Percentiles rank a stretch among this genome's conserved stretches.
phyloP scores from a whole-genome alignment of 2,329 filamentous ascomycete genomes.

The Pseudocercospora fuligena region DNA sequence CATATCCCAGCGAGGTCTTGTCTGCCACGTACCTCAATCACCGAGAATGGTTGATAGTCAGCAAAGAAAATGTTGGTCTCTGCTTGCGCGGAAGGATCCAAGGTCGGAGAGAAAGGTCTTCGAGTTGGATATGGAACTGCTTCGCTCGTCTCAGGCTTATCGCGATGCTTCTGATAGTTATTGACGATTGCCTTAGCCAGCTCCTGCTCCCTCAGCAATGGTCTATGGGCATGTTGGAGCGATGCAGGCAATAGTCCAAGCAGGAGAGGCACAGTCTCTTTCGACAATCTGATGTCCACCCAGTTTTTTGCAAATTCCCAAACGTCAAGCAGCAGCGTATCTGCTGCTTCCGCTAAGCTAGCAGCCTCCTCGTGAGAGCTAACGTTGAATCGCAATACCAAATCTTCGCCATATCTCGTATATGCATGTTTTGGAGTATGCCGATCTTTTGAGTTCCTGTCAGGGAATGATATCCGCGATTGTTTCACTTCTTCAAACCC shows the following conservation, averaged over 20 bases:
- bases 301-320: conserved; percentile 84
- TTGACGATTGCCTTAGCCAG: conserved; percentile 76
- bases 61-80: conserved; percentile 78
- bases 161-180: conserved; percentile 59
- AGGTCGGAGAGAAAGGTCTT: conserved; percentile 34
- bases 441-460: conserved; percentile 4
- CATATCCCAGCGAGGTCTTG: neutral
- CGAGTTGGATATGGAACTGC: conserved; percentile 18
- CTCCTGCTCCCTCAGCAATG: conserved; percentile 73
- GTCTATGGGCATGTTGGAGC: conserved; percentile 71
- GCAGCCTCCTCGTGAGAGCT: conserved; percentile 69
- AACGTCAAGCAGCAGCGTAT: conserved; percentile 81
- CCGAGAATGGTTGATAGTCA: conserved; percentile 86
- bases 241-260: conserved; percentile 77
- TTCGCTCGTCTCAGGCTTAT: conserved; percentile 17
- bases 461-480: conserved; percentile 7
- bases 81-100: conserved; percentile 30
- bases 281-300: conserved; percentile 81
- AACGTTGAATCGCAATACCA: conserved; percentile 89
- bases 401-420: conserved; percentile 70
- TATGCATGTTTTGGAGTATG: conserved; percentile 32
- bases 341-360: conserved; percentile 72
- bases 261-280: conserved; percentile 77
- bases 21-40: conserved; percentile 57
- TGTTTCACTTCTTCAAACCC: conserved; percentile 15